phyloP scores from a whole-genome alignment of 352 stramenopile species.

The Globisporangium lucens region DNA sequence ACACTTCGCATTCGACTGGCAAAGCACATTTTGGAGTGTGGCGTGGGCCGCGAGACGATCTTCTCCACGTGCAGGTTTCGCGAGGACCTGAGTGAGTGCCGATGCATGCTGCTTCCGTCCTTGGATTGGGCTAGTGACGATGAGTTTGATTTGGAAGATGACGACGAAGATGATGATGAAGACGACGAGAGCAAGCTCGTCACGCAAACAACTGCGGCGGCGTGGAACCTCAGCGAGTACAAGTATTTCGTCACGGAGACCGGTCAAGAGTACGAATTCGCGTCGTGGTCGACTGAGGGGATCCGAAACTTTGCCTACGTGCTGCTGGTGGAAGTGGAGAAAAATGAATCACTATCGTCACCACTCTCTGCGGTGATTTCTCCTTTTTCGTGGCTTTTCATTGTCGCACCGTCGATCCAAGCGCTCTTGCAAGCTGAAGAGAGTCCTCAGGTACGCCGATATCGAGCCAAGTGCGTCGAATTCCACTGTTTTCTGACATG shows the following conservation, averaged over 20 bases:
- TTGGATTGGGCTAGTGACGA: slow-evolving; percentile 20
- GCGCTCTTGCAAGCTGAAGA: slow-evolving; percentile 38
- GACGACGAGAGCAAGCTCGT: slow-evolving; percentile 36
- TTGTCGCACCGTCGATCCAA: slow-evolving; percentile 35
- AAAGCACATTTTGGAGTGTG: slow-evolving; percentile 25
- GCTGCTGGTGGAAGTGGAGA: slow-evolving; percentile 23
- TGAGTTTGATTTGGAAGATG: slow-evolving; percentile 17
- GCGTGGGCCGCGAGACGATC: slow-evolving; percentile 37
- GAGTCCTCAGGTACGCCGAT: slow-evolving; percentile 20
- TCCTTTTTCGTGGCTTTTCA: slow-evolving; percentile 46
- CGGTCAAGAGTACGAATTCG: slow-evolving; percentile 54
- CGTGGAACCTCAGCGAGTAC: slow-evolving; percentile 33
- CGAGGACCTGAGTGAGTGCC: slow-evolving; percentile 44
- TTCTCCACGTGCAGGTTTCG: slow-evolving; percentile 51
- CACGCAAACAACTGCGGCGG: slow-evolving; percentile 19
- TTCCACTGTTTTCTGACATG: not conserved
- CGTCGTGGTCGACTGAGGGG: slow-evolving; percentile 52
- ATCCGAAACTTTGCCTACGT: slow-evolving; percentile 36
- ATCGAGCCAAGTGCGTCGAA: not conserved
- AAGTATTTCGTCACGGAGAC: slow-evolving; percentile 50
- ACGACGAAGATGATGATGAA: slow-evolving; percentile 20
- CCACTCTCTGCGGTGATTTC: slow-evolving; percentile 25
- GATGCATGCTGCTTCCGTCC: slow-evolving; percentile 34
- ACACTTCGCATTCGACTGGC: slow-evolving; percentile 25
- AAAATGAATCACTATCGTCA: not conserved